Conservation (phyloP, 2,329 filamentous ascomycete genomes). For the Alternaria arborescens region DNA sequence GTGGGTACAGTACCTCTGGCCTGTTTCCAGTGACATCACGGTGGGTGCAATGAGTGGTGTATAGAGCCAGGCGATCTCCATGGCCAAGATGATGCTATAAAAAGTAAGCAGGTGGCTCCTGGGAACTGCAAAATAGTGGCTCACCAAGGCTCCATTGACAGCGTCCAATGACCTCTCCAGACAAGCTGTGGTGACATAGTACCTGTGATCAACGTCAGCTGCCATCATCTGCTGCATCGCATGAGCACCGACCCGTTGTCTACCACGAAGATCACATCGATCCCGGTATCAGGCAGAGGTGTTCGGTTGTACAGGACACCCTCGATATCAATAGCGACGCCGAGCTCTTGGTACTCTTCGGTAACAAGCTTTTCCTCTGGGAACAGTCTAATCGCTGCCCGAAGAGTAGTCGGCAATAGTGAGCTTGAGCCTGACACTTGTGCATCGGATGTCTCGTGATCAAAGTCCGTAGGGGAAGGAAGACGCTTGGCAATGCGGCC, state of each 20-base stretch:
- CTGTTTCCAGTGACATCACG: constrained; percentile 35
- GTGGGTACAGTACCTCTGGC: constrained; percentile 36
- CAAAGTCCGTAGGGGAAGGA: constrained; percentile 24
- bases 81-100: constrained; percentile 24
- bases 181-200: constrained; percentile 40
- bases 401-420: constrained; percentile 30
- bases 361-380: constrained; percentile 33
- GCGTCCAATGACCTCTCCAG: constrained; percentile 30
- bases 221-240: neutral
- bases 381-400: constrained; percentile 31
- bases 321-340: constrained; percentile 44
- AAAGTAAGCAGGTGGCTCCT: constrained; percentile 5
- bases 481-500: constrained; percentile 26
- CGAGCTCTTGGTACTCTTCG: constrained; percentile 32
- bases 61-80: constrained; percentile 41
- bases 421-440: neutral
- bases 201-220: constrained; percentile 25
- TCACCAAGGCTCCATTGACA: constrained; percentile 26
- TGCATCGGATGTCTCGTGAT: constrained; percentile 11
- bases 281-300: constrained; percentile 20
- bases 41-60: constrained; percentile 44
- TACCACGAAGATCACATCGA: constrained; percentile 49
- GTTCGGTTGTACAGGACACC: constrained; percentile 37
- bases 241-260: constrained; percentile 47
- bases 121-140: neutral